Conservation (phyloP, 345 rosid genomes). For the Citrus medica region DNA sequence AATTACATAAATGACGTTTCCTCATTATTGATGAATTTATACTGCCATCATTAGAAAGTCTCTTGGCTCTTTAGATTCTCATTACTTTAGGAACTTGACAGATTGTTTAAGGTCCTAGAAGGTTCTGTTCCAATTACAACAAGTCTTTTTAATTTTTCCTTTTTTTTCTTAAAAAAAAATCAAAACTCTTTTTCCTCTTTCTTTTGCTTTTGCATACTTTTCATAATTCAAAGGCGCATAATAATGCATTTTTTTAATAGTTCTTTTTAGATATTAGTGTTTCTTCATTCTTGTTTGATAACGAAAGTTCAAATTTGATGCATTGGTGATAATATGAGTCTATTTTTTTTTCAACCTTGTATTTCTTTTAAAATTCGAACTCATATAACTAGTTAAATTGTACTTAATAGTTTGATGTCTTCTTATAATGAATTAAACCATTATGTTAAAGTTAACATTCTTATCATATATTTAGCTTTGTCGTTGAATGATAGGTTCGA, state of each 20-base stretch:
- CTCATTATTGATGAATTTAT: neutral
- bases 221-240: neutral
- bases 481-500: too few species aligned
- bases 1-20: neutral
- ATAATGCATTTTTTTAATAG: neutral
- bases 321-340: too few species aligned
- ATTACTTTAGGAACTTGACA: neutral
- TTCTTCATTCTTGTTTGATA: neutral
- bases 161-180: too few species aligned
- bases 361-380: too few species aligned
- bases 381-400: too few species aligned
- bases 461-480: too few species aligned
- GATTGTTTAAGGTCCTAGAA: neutral
- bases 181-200: neutral
- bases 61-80: neutral
- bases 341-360: too few species aligned
- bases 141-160: too few species aligned
- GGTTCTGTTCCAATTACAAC: neutral
- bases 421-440: too few species aligned
- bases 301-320: neutral
- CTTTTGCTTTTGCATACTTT: neutral
- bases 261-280: neutral
- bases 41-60: neutral
- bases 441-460: too few species aligned
- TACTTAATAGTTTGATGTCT: too few species aligned